Evolutionary conservation across 257 asterid species (phyloP).

Genomic region (Voacanga thouarsii): DNA sequence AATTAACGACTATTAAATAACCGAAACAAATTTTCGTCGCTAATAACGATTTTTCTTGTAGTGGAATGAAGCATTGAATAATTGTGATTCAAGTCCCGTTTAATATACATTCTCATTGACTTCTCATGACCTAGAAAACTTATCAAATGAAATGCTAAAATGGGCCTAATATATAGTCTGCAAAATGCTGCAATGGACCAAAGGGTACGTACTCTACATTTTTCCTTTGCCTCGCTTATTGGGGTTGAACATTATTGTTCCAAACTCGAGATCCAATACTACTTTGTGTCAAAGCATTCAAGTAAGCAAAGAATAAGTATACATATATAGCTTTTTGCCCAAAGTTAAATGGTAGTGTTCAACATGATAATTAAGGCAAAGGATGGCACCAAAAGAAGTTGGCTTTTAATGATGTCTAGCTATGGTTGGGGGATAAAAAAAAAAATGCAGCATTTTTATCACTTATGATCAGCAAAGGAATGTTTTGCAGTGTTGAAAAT

Average conservation of each 20-base stretch:
- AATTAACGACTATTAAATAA: too few relatives aligned
- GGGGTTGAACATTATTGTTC: not conserved
- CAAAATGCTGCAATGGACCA: not conserved
- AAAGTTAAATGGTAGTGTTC: not conserved
- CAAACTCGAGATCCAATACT: not conserved
- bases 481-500: conserved; percentile 17
- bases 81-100: too few relatives aligned
- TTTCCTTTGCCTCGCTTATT: not conserved
- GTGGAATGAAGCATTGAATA: too few relatives aligned
- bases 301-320: conserved; percentile 4
- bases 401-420: conserved; percentile 18
- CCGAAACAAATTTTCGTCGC: too few relatives aligned
- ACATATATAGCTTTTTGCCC: not conserved
- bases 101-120: too few relatives aligned
- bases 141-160: not conserved
- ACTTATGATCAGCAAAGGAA: not conserved
- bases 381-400: not conserved
- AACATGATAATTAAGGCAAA: not conserved
- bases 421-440: not conserved
- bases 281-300: not conserved
- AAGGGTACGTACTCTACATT: not conserved
- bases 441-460: conserved; percentile 12
- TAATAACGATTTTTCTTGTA: too few relatives aligned
- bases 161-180: not conserved
- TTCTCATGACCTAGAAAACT: too few relatives aligned